Evolutionary conservation across 2,329 filamentous ascomycete species (phyloP), one percentile per base, ranked within the genome.

Genomic region (Alternaria arborescens): DNA sequence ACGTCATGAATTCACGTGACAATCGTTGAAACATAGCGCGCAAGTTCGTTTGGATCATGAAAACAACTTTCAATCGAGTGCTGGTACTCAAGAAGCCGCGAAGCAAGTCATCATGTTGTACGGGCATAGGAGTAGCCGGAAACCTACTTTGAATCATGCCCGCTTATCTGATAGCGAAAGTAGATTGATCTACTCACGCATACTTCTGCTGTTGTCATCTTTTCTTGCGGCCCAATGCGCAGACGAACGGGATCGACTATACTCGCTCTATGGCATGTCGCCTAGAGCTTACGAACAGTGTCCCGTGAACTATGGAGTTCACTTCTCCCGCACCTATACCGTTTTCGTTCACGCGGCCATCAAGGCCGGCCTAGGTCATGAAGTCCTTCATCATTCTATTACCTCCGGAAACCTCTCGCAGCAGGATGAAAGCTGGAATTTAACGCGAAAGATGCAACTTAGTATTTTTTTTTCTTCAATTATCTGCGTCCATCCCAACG

Each of bases 31-130:
- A n/a, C 16, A n/a, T 5, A 8, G 14, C 34, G 34, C 14, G 34
- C 0, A 1, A 0, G 14, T 38, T 14, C 34, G 7, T n/a, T 16
- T 38, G 14, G 0, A 38, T 0, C 8, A 38, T 0, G 14, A n/a
- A n/a, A 6, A 38, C 34, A 14, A 8, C 1, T 38, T 38, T 1
- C 34, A n/a, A 0, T 38, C 6, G 34, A 38, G 14, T 38, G 5
- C 16, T 38, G 14, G 34, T 16, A 38, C 34, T 0, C 34, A 14
- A 1, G 12, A 38, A n/a, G 14, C 34, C 34, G 16, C 34, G 0
- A 38, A 4, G 16, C 34, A 38, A 16, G 1, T 38, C 16, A 38
- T 0, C 1, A 30, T 30, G 28, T 11, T 30, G 28, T 0, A 30
- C 8, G 8, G 8, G 26, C 26, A 28, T 8, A 28, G 26, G 26